Evolutionary conservation across 352 stramenopile genomes (phyloP), one percentile per base, ranked within the genome.

Genomic region (Sclerospora graminicola): DNA sequence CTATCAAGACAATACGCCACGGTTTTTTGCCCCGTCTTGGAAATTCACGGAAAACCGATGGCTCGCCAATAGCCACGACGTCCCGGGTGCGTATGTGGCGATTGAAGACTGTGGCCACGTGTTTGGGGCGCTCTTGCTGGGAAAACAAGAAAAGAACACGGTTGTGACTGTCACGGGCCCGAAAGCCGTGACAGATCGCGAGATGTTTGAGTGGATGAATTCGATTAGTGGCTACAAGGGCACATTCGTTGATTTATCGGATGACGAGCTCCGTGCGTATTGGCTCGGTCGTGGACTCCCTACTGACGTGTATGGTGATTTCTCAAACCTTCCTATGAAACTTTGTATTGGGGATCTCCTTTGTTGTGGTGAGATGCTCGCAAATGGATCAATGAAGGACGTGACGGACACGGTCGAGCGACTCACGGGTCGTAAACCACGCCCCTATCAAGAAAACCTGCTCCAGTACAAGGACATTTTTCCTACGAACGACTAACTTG

Each of bases 1-100:
- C 33, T 63, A 65, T 51, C 49, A 52, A 36, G 42, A 69, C 54
- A 66, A 69, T 48, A 66, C 45, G 6, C 59, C 59, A 0, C 41
- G 3, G 5, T 19, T 63, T 1, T 63, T 59, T 34, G 48, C 54
- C 7, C 54, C 43, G 31, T 62, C 59, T 20, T 68, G 54, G 59
- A 53, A 61, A 28, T 68, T 62, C 37, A 58, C 36, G 10, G 59
- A 42, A 7, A 24, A 69, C 36, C 49, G 50, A 35, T 69, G 59
- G 51, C 55, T 69, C 0, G 36, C 41, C 2, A 69, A 66, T 41
- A 66, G 46, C 35, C 54, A 65, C 48, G 51, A 32, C 19, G 16
- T 47, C 1, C 51, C 55, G 1, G 54, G 54, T 1, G 45, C 54
- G 9, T 69, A 65, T 29, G 54, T 69, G 0, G 46, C 51, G 2